These are phyloP conservation scores for Carex pumila DNA, from an alignment of 176 grass and related monocot genomes.

Conservation along the genomic window DNA sequence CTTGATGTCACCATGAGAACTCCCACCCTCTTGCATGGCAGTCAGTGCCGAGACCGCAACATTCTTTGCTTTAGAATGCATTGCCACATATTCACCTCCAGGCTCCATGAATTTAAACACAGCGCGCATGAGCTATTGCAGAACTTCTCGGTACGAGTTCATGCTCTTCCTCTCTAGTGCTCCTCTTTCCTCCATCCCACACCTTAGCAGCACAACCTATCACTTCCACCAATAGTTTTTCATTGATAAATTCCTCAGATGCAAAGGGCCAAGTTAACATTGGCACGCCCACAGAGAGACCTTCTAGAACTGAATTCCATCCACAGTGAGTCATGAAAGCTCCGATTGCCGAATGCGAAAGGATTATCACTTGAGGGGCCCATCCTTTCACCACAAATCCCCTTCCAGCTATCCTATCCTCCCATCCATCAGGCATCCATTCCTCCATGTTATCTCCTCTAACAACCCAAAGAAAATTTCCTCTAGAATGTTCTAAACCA, in stretches of 20 bases:
- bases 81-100: conserved; percentile 4
- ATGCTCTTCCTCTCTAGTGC: conserved; percentile 20
- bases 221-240: conserved; percentile 50
- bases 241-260: conserved; percentile 74
- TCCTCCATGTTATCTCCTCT: neutral
- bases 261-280: conserved; percentile 60
- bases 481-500: conserved; percentile 43
- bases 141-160: conserved; percentile 42
- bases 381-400: conserved; percentile 51
- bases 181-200: conserved; percentile 51
- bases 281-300: conserved; percentile 39
- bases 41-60: conserved; percentile 18
- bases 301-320: conserved; percentile 54
- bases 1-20: conserved; percentile 37
- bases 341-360: conserved; percentile 42
- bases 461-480: conserved; percentile 52
- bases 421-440: conserved; percentile 43
- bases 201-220: conserved; percentile 27
- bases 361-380: conserved; percentile 49
- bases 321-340: conserved; percentile 39
- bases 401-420: conserved; percentile 26
- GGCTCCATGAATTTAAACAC: conserved; percentile 36
- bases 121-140: conserved; percentile 26
- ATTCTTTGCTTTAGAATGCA: conserved; percentile 16
- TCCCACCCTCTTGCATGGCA: conserved; percentile 30